Percentiles rank a stretch among this genome's conserved stretches.
phyloP scores from a whole-genome alignment of 2,329 filamentous ascomycete species.

The Xenoacremonium recifei region DNA sequence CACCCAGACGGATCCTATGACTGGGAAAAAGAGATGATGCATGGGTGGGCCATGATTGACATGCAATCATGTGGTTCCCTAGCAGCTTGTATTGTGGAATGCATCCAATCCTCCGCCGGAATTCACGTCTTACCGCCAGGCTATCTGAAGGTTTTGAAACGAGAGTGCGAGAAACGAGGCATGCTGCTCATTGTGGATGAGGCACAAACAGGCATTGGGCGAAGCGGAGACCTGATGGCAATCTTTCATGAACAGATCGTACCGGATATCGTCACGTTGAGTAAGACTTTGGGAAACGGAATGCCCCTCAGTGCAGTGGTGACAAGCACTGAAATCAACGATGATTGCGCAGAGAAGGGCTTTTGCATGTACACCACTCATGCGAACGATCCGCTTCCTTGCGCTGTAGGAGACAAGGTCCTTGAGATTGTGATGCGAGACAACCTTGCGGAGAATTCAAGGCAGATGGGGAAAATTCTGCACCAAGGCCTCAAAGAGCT shows the following conservation, averaged over 20 bases:
- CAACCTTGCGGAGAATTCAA: conserved; percentile 39
- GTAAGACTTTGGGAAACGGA: background rate
- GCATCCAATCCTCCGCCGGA: conserved; percentile 56
- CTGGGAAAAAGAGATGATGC: conserved; percentile 64
- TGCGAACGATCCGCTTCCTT: conserved; percentile 52
- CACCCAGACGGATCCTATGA: conserved; percentile 60
- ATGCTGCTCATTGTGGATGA: conserved; percentile 61
- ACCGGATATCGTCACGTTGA: background rate
- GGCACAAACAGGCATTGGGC: conserved; percentile 55
- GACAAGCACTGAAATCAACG: background rate
- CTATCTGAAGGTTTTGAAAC: conserved; percentile 51
- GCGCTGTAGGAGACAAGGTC: conserved; percentile 53
- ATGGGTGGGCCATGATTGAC: conserved; percentile 61
- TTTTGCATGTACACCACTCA: conserved; percentile 43
- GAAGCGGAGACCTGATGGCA: conserved; percentile 56
- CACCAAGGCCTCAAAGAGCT: conserved; percentile 41
- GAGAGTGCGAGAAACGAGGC: conserved; percentile 49
- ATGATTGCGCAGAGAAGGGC: background rate
- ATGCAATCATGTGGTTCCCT: conserved; percentile 57
- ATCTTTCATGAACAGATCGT: conserved; percentile 38
- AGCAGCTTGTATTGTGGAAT: conserved; percentile 62
- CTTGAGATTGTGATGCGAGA: conserved; percentile 53
- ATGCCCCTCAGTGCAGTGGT: background rate
- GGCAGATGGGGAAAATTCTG: conserved; percentile 41
- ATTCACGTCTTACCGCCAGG: conserved; percentile 55